Percentiles rank a stretch among this genome's conserved stretches.
Conservation (phyloP, 805 yeast species). For the Lipomyces yamanashiensis region DNA sequence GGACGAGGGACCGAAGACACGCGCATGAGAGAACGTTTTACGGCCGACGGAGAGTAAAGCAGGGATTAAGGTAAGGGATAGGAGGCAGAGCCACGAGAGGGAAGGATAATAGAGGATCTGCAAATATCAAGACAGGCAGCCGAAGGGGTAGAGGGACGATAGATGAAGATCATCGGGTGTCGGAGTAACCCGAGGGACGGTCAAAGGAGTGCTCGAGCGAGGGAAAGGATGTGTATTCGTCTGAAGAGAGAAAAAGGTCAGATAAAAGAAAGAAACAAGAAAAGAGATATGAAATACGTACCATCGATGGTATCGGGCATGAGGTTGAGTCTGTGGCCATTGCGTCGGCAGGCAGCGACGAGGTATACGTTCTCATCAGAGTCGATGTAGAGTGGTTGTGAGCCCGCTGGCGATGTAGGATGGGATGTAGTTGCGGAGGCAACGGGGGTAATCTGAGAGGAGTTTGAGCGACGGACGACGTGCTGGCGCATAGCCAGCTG, state of each 20-base stretch:
- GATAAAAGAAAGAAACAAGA: neutral
- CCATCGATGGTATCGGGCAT: slow-evolving; percentile 20
- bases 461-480: neutral
- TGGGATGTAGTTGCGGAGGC: neutral
- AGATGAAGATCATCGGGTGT: slow-evolving; percentile 5
- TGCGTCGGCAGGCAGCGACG: slow-evolving; percentile 20
- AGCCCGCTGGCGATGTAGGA: neutral
- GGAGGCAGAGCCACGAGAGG: neutral
- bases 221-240: slow-evolving; percentile 27
- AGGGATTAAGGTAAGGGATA: neutral
- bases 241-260: neutral
- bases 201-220: slow-evolving; percentile 19
- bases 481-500: slow-evolving; percentile 5
- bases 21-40: neutral
- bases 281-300: neutral
- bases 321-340: slow-evolving; percentile 24
- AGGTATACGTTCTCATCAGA: slow-evolving; percentile 17
- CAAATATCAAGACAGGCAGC: too few species aligned
- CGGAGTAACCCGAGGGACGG: slow-evolving; percentile 9
- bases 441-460: neutral
- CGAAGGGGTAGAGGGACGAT: too few species aligned
- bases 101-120: too few species aligned
- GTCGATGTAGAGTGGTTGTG: slow-evolving; percentile 1
- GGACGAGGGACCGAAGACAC: neutral
- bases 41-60: neutral